Percentiles rank a stretch among this genome's conserved stretches.
These are phyloP conservation scores for Trypanosoma scelopori DNA, from an alignment of 208 protist species.

Conservation along the genomic window DNA sequence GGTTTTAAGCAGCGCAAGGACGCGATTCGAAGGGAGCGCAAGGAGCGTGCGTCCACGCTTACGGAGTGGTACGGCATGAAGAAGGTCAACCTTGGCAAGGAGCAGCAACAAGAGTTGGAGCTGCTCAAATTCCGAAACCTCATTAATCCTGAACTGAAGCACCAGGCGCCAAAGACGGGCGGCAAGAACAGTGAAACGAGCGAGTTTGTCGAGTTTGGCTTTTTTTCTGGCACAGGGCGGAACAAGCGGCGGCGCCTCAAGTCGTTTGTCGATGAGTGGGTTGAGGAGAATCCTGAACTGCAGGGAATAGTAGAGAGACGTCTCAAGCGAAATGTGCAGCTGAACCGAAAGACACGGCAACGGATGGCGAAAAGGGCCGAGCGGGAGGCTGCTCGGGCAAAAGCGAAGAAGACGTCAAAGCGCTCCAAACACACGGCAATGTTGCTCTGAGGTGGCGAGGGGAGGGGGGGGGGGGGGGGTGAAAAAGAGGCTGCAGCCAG, in stretches of 20 bases:
- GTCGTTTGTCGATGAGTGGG: slow-evolving; percentile 90
- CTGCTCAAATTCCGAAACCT: slow-evolving; percentile 90
- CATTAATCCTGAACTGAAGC: slow-evolving; percentile 68
- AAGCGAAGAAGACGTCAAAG: slow-evolving; percentile 57
- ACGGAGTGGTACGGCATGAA: slow-evolving; percentile 90
- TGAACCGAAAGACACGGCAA: slow-evolving; percentile 74
- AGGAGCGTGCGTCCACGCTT: slow-evolving; percentile 72
- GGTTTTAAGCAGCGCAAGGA: slow-evolving; percentile 76
- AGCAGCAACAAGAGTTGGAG: slow-evolving; percentile 78
- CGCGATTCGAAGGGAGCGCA: slow-evolving; percentile 55
- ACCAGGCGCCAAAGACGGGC: slow-evolving; percentile 80
- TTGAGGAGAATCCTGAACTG: slow-evolving; percentile 83
- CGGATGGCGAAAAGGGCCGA: slow-evolving; percentile 54
- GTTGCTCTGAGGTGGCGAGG: not conserved
- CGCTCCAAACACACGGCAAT: slow-evolving; percentile 33
- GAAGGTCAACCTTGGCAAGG: slow-evolving; percentile 45
- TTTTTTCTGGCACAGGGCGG: slow-evolving; percentile 66
- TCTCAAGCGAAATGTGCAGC: slow-evolving; percentile 78
- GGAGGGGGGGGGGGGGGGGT: not conserved
- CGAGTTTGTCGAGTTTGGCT: slow-evolving; percentile 90
- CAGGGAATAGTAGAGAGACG: slow-evolving; percentile 60
- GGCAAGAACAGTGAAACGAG: slow-evolving; percentile 25
- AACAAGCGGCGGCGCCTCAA: slow-evolving; percentile 79
- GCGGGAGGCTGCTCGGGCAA: slow-evolving; percentile 45
- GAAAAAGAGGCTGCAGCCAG: not conserved